Conservation (phyloP, 1,284 basidiomycete genomes). For the Xerocomus minutiporus region DNA sequence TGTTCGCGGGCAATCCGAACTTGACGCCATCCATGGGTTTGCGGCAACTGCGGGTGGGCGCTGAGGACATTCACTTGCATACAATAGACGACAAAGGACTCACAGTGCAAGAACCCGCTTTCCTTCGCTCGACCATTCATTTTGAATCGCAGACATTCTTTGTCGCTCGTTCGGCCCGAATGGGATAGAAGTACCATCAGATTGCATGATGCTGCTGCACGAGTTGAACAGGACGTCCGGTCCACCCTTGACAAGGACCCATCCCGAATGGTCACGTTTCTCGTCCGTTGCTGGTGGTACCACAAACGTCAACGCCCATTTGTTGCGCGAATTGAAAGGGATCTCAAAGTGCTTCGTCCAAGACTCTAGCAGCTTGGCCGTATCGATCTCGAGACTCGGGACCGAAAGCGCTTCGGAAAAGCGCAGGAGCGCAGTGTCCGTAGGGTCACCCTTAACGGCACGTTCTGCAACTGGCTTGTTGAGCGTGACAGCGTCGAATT, state of each 20-base stretch:
- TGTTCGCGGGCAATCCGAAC: constrained; percentile 28
- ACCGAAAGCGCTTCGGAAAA: constrained; percentile 47
- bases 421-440: constrained; percentile 57
- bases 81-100: background rate
- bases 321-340: constrained; percentile 63
- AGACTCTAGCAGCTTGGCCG: constrained; percentile 23
- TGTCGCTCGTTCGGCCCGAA: constrained; percentile 32
- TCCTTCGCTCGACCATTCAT: constrained; percentile 53
- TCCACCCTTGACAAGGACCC: constrained; percentile 54
- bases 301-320: constrained; percentile 49
- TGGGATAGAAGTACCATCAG: constrained; percentile 35
- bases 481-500: constrained; percentile 41
- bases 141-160: constrained; percentile 40
- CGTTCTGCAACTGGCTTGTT: constrained; percentile 39
- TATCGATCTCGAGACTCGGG: constrained; percentile 16
- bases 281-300: constrained; percentile 5
- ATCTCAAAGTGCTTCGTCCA: constrained; percentile 38
- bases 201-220: constrained; percentile 39
- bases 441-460: constrained; percentile 56
- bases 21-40: constrained; percentile 31
- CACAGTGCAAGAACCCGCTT: constrained; percentile 55
- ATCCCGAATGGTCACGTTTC: constrained; percentile 7
- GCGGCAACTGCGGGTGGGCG: constrained; percentile 8
- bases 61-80: background rate
- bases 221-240: constrained; percentile 56